Evolutionary conservation across 495 filamentous ascomycete genomes (phyloP), one percentile per base, ranked within the genome.

Genomic region (Hypoxylon intermedium): DNA sequence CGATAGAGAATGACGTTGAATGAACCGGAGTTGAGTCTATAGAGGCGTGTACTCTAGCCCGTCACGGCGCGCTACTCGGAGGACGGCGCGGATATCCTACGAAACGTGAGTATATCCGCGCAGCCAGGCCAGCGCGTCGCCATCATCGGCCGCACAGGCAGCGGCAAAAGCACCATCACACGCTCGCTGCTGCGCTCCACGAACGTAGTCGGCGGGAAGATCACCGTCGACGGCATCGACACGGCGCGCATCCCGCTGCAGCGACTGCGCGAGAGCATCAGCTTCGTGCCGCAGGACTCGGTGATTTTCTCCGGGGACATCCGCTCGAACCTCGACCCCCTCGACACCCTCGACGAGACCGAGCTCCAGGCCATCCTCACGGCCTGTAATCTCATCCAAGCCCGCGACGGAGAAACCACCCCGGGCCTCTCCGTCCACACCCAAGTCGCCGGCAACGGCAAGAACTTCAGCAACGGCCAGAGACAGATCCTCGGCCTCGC

Each of bases 361-460:
- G 82, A 86, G 45, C 76, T 89, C 3, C 74, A 74, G 19, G 79
- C 83, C 31, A 84, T 85, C 0, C 74, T 90, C 1, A 26, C 41
- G 6, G 31, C 57, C 2, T n/a, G 85, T 84, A 12, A 33, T 15
- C 19, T 53, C 3, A 36, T 47, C 6, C 41, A 53, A 15, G 24
- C 23, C 0, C n/a, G 19, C 0, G n/a, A 31, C 9, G 3, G 2
- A 5, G 26, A 34, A n/a, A 28, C 26, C 1, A 11, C 1, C 2
- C 12, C 12, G 13, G 50, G 58, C 6, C 24, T 54, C 5, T 49
- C 52, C 40, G 23, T 50, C 5, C n/a, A 34, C 7, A 52, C 38
- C 2, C 52, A 40, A 16, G 52, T 63, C 9, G 59, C 52, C 2
- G 23, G 31, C 0, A 41, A 45, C 13, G 59, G 59, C 18, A 45